Percentiles rank a stretch among this genome's conserved stretches.
These are phyloP conservation scores for Pilatotrama ljubarskyi DNA, from an alignment of 768 basidiomycete species.

Conservation along the genomic window DNA sequence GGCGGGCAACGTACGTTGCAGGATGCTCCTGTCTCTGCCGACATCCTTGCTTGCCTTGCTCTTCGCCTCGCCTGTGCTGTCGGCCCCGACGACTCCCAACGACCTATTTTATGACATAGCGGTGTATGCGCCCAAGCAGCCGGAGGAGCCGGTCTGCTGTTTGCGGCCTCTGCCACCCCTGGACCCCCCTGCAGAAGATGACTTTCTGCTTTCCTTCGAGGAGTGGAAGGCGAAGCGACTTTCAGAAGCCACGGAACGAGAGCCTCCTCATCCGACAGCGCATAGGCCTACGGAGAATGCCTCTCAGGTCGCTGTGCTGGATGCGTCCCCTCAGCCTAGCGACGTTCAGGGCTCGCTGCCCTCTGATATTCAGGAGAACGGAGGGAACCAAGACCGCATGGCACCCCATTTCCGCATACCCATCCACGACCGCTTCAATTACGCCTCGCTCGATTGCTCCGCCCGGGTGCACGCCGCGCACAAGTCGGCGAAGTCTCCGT, in stretches of 20 bases:
- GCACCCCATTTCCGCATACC: conserved; percentile 72
- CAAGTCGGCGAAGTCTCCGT: conserved; percentile 75
- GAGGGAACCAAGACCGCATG: conserved; percentile 32
- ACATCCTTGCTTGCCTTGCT: conserved; percentile 38
- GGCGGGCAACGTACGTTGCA: conserved; percentile 8
- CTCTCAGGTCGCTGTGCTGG: background rate
- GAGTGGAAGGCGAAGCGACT: conserved; percentile 82
- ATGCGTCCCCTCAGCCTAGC: background rate
- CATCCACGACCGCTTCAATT: conserved; percentile 88
- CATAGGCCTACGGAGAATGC: conserved; percentile 8
- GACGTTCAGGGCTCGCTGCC: background rate
- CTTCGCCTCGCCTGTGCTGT: conserved; percentile 37
- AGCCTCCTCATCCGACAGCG: background rate
- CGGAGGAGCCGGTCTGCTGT: conserved; percentile 67
- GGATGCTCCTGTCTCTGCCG: conserved; percentile 34
- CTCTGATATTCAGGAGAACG: conserved; percentile 8
- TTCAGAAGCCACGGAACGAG: conserved; percentile 30
- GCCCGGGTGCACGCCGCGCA: conserved; percentile 89
- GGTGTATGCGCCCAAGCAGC: conserved; percentile 45
- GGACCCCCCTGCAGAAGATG: conserved; percentile 52
- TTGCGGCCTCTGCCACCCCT: conserved; percentile 51
- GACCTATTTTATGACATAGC: conserved; percentile 65
- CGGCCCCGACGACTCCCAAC: conserved; percentile 42
- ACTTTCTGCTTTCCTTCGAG: conserved; percentile 77
- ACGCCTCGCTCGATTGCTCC: conserved; percentile 89